Conservation (phyloP, 2,329 filamentous ascomycete species). For the Cercospora zeina region DNA sequence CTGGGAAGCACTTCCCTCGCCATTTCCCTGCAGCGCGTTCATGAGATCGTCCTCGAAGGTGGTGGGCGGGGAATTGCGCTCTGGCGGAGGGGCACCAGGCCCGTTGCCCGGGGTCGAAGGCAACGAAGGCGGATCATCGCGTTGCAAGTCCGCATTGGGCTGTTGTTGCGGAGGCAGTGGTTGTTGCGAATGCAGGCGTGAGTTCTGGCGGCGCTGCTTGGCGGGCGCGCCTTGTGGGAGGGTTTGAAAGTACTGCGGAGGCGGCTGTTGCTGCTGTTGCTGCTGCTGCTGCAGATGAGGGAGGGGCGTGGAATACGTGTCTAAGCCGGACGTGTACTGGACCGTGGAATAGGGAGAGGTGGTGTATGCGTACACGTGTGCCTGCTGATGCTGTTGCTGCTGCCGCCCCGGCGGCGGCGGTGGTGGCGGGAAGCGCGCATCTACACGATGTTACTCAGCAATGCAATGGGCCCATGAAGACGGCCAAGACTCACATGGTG, state of each 20-base stretch:
- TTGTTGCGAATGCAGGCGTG: slow-evolving; percentile 21
- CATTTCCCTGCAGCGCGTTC: slow-evolving; percentile 30
- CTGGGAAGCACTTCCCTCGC: not conserved
- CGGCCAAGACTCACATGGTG: slow-evolving; percentile 12
- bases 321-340: slow-evolving; percentile 5
- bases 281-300: slow-evolving; percentile 18
- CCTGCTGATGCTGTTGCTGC: slow-evolving; percentile 20
- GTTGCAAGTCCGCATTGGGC: slow-evolving; percentile 6
- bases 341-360: slow-evolving; percentile 1
- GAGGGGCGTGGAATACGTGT: not conserved
- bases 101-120: slow-evolving; percentile 29
- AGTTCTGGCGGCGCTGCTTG: slow-evolving; percentile 23
- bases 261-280: slow-evolving; percentile 19
- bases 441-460: not conserved
- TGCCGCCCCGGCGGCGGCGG: slow-evolving; percentile 18
- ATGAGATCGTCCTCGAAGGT: slow-evolving; percentile 33
- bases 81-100: slow-evolving; percentile 34
- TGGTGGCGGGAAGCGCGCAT: slow-evolving; percentile 2
- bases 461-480: not conserved
- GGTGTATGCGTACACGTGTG: not conserved
- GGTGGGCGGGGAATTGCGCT: slow-evolving; percentile 28
- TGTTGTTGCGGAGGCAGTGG: slow-evolving; percentile 25
- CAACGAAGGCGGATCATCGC: slow-evolving; percentile 18
- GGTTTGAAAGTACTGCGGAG: slow-evolving; percentile 23
- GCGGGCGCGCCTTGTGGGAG: slow-evolving; percentile 21